A percentile compares a stretch with the other conserved stretches of the same genome.
Conservation (phyloP, 2,329 filamentous ascomycete species). For the Trichophyton rubrum region DNA sequence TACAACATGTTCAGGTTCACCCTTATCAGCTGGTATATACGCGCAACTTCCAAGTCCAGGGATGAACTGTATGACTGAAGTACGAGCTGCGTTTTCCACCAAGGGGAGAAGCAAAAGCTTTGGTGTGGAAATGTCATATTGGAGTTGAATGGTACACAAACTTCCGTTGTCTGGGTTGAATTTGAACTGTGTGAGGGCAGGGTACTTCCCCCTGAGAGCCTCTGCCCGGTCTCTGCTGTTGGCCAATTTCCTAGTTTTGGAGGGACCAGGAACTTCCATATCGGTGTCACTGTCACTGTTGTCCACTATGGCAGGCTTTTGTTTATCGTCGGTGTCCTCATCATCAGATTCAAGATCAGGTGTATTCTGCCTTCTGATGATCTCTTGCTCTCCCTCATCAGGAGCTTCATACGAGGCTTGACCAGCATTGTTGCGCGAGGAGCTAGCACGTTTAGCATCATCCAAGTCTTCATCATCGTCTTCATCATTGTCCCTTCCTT, state of each 20-base stretch:
- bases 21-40: slow-evolving; percentile 47
- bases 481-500: slow-evolving; percentile 46
- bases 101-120: slow-evolving; percentile 90
- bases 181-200: slow-evolving; percentile 61
- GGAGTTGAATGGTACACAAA: slow-evolving; percentile 70
- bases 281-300: slow-evolving; percentile 27
- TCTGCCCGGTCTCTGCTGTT: slow-evolving; percentile 44
- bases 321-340: slow-evolving; percentile 36
- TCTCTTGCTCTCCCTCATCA: slow-evolving; percentile 80
- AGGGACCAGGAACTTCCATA: slow-evolving; percentile 23
- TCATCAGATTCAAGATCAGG: slow-evolving; percentile 43
- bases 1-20: slow-evolving; percentile 45
- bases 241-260: slow-evolving; percentile 31
- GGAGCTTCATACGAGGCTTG: slow-evolving; percentile 83
- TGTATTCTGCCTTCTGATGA: slow-evolving; percentile 52
- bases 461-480: slow-evolving; percentile 70
- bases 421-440: slow-evolving; percentile 57
- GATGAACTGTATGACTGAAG: slow-evolving; percentile 78
- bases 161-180: slow-evolving; percentile 64
- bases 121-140: slow-evolving; percentile 64
- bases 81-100: slow-evolving; percentile 66
- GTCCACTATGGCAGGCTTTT: not conserved
- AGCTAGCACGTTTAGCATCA: slow-evolving; percentile 51
- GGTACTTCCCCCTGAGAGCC: slow-evolving; percentile 50
- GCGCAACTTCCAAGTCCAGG: slow-evolving; percentile 61